A percentile compares a stretch with the other conserved stretches of the same genome.
phyloP scores from a whole-genome alignment of 768 basidiomycete genomes.

The Lyophyllum decastes region DNA sequence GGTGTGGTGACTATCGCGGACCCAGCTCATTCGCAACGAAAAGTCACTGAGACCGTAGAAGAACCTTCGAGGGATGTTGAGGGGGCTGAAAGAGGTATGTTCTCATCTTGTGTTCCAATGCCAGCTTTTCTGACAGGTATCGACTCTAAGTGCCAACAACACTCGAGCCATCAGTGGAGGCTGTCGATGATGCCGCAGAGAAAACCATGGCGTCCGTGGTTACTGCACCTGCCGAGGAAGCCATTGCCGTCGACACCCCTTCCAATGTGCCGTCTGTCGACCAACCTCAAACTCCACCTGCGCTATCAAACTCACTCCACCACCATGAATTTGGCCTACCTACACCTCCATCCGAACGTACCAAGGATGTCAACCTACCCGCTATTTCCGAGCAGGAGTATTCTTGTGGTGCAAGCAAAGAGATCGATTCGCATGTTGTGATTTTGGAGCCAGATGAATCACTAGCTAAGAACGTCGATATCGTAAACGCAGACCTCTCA shows the following conservation, averaged over 20 bases:
- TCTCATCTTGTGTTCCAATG: background rate
- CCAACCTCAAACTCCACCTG: background rate
- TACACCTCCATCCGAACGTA: constrained; percentile 23
- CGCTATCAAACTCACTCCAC: background rate
- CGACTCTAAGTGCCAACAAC: background rate
- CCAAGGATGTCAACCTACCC: background rate
- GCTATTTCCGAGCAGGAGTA: constrained; percentile 6
- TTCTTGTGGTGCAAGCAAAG: background rate
- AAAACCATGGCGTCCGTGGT: background rate
- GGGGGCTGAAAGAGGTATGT: background rate
- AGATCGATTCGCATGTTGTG: background rate
- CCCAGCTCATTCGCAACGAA: background rate
- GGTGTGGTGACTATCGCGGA: background rate
- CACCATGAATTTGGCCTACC: constrained; percentile 13
- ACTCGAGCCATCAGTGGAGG: background rate
- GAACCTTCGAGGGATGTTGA: background rate
- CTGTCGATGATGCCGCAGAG: background rate
- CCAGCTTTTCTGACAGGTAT: background rate
- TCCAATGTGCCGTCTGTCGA: background rate
- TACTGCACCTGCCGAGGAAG: background rate
- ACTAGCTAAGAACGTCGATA: background rate
- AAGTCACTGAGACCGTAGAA: background rate
- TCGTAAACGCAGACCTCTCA: background rate
- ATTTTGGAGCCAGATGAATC: background rate
- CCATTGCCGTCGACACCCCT: background rate